Evolutionary conservation across 2,329 filamentous ascomycete species (phyloP), one percentile per base, ranked within the genome.

Genomic region (Aspergillus chevalieri): DNA sequence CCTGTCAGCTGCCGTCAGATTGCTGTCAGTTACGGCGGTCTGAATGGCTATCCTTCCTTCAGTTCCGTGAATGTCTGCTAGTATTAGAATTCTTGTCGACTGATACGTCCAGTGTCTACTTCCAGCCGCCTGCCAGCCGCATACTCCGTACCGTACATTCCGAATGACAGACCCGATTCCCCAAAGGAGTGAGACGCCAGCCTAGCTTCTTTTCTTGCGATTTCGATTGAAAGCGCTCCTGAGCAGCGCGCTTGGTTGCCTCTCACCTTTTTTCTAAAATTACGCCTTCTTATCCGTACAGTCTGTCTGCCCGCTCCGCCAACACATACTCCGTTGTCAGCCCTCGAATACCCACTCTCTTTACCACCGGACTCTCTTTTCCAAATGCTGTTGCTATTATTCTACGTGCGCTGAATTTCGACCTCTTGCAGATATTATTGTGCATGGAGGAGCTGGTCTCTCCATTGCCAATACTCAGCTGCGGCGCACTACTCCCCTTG

Each of bases 381-480:
- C 46, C 44, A 47, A 50, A 44, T 52, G 47, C 51, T 47, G 53
- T 57, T 59, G 57, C 30, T 44, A 42, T 43, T 24, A 15, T 45
- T 44, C 38, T 22, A 47, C 38, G 15, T 41, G 17, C 17, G n/a
- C 38, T 41, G 38, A 41, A 41, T 47, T 43, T 49, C 38, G 21
- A 48, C 39, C 34, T 73, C 12, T 47, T 56, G 47, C 46, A 21
- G 15, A 41, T 19, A 19, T 41, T 12, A 21, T 48, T 56, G 57
- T 67, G 59, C 57, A 62, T 66, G 67, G 68, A 69, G 58, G 64
- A 72, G 69, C 69, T 71, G 70, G 69, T 60, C 68, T 71, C 65
- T 65, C 66, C 62, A 49, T 61, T 56, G 54, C 53, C 54, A 53
- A 57, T 47, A 47, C 47, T 55, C 54, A 56, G 50, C 47, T 57